phyloP scores from a whole-genome alignment of 306 rosid genomes.

The Oemleria cerasiformis region DNA sequence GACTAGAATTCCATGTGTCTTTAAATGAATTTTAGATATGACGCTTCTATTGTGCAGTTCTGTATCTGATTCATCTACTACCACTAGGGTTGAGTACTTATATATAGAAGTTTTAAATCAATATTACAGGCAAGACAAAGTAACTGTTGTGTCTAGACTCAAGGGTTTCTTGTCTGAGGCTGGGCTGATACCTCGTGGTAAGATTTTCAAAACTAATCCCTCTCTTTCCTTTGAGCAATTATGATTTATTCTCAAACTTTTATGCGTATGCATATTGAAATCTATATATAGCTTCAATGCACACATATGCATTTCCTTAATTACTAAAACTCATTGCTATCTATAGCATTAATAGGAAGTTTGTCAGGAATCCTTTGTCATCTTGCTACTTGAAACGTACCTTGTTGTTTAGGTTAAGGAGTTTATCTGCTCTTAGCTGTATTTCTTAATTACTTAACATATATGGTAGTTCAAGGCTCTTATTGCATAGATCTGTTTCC shows the following conservation, averaged over 20 bases:
- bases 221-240: conserved; percentile 8
- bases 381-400: neutral
- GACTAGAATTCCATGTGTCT: no score
- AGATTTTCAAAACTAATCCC: conserved; percentile 10
- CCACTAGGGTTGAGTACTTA: neutral
- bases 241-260: neutral
- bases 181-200: conserved; percentile 59
- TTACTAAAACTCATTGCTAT: neutral
- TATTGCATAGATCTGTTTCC: neutral
- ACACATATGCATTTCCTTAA: neutral
- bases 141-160: conserved; percentile 60
- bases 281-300: neutral
- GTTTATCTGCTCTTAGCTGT: neutral
- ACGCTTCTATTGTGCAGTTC: neutral
- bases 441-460: neutral
- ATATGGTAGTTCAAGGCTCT: conserved; percentile 1
- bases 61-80: neutral
- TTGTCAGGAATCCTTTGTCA: neutral
- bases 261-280: neutral
- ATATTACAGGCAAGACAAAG: conserved; percentile 69
- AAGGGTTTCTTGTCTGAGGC: conserved; percentile 43
- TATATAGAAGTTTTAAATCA: conserved; percentile 10
- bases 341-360: neutral
- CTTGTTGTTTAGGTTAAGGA: neutral
- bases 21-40: conserved; percentile 13